Evolutionary conservation across 371 early-diverging fungal genomes (phyloP), one percentile per base, ranked within the genome.

Genomic region (Dinochytrium kinnereticum): DNA sequence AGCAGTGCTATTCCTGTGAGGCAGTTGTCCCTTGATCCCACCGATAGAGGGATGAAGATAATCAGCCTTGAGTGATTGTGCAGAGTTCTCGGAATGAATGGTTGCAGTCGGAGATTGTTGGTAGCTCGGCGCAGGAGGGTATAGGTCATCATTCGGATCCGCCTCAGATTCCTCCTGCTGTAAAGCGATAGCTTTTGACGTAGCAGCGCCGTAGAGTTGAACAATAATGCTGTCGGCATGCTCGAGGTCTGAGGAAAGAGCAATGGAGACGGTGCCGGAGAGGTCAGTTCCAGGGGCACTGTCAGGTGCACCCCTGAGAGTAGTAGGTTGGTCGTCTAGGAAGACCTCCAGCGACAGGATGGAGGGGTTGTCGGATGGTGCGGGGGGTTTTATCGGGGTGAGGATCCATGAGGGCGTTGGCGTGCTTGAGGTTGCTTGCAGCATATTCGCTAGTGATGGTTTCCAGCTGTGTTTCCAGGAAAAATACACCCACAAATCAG

Each of bases 311-410:
- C 66, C 66, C 19, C 28, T 26, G n/a, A 38, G 28, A 38, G 28
- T 17, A 21, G 66, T 66, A 3, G 66, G 68, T 61, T 67, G 66
- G 24, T 38, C 70, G 39, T 71, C 76, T 37, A 75, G 64, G 34
- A 75, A 51, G 37, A 75, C 76, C 34, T 75, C 76, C 44, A 75
- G 76, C 1, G 71, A 51, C 24, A 75, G 68, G 49, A 75, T 75
- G 44, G 76, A 26, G 1, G 76, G 49, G 38, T 65, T 19, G 19
- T 51, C 2, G 19, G 38, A 26, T 24, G 67, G 15, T 19, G 70
- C 34, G 24, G 76, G 55, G 24, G 76, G 71, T 59, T 75, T 75
- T 7, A 24, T 36, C 1, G 76, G 76, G 26, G 39, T 37, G 49
- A 75, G 59, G 36, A 75, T 69, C 49, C 73, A 65, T 65, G 26